Percentiles rank a stretch among this genome's conserved stretches.
Conservation (phyloP, 306 rosid genomes). For the Herpetospermum pedunculosum region DNA sequence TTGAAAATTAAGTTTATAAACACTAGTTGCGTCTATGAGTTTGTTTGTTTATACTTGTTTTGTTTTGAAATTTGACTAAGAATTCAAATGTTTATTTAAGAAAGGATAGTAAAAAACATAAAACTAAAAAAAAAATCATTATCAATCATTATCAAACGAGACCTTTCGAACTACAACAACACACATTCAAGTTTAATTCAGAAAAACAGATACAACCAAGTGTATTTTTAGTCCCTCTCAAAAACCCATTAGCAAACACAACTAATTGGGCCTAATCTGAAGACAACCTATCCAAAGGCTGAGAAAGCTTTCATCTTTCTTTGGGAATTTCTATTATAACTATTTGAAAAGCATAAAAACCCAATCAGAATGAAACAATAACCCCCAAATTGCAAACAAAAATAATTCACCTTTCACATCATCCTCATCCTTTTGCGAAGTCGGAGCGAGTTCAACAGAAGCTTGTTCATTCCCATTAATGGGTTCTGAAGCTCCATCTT, state of each 20-base stretch:
- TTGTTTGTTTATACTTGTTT: too few species aligned
- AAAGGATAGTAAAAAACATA: too few species aligned
- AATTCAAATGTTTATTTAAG: too few species aligned
- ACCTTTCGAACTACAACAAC: not conserved
- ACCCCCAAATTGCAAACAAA: not conserved
- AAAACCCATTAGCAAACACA: not conserved
- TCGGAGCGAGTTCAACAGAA: conserved; percentile 23
- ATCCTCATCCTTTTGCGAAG: conserved; percentile 34
- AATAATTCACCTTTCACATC: conserved; percentile 41
- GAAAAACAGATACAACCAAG: not conserved
- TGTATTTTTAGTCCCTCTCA: not conserved
- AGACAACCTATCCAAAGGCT: not conserved
- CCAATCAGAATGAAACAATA: not conserved
- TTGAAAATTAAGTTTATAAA: too few species aligned
- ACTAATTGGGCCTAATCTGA: not conserved
- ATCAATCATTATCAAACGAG: too few species aligned
- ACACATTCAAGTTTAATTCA: not conserved
- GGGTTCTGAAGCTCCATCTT: conserved; percentile 37
- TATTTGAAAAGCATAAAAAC: not conserved
- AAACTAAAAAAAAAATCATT: too few species aligned
- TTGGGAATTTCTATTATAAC: not conserved
- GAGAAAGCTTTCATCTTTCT: not conserved
- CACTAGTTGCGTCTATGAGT: too few species aligned
- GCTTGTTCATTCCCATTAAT: conserved; percentile 19
- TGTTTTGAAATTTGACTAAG: too few species aligned